Evolutionary conservation across 331 rosid species (phyloP).

Genomic region (Erythrophleum ivorense): DNA sequence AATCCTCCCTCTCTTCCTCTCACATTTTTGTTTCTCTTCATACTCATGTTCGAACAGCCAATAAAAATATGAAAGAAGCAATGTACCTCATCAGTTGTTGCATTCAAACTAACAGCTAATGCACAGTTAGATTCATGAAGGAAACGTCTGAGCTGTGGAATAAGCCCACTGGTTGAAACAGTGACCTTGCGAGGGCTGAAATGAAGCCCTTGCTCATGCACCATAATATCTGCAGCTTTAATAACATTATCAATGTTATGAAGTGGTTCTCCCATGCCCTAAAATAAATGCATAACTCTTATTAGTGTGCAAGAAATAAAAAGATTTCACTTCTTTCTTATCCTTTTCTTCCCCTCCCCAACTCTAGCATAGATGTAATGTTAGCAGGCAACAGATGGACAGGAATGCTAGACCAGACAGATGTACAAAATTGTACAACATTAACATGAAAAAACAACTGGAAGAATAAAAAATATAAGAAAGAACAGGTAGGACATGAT

Average conservation of each 20-base stretch:
- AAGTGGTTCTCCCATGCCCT: slow-evolving; percentile 99
- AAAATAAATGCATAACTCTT: slow-evolving; percentile 30
- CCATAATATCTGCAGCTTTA: slow-evolving; percentile 89
- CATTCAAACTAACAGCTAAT: slow-evolving; percentile 96
- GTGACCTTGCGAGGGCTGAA: slow-evolving; percentile 98
- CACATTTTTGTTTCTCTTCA: slow-evolving; percentile 21
- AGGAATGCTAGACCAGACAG: slow-evolving; percentile 17
- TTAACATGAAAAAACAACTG: not conserved
- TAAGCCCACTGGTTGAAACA: slow-evolving; percentile 95
- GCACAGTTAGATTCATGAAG: slow-evolving; percentile 81
- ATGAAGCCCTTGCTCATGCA: slow-evolving; percentile 90
- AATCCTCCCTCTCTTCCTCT: slow-evolving; percentile 23
- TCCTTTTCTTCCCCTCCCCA: slow-evolving; percentile 21
- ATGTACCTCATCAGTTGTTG: slow-evolving; percentile 89
- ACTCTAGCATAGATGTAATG: slow-evolving; percentile 15
- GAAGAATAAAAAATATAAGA: not conserved
- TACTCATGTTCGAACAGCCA: slow-evolving; percentile 9
- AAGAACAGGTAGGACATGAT: not conserved
- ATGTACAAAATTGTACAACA: not conserved
- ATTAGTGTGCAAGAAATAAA: slow-evolving; percentile 39
- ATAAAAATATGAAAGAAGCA: slow-evolving; percentile 27
- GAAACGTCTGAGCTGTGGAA: slow-evolving; percentile 90
- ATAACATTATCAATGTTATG: slow-evolving; percentile 94
- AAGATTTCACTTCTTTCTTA: slow-evolving; percentile 23
- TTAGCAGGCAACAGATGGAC: slow-evolving; percentile 26